Evolutionary conservation across 306 rosid genomes (phyloP), one percentile per base, ranked within the genome.

Genomic region (Senna siamea): DNA sequence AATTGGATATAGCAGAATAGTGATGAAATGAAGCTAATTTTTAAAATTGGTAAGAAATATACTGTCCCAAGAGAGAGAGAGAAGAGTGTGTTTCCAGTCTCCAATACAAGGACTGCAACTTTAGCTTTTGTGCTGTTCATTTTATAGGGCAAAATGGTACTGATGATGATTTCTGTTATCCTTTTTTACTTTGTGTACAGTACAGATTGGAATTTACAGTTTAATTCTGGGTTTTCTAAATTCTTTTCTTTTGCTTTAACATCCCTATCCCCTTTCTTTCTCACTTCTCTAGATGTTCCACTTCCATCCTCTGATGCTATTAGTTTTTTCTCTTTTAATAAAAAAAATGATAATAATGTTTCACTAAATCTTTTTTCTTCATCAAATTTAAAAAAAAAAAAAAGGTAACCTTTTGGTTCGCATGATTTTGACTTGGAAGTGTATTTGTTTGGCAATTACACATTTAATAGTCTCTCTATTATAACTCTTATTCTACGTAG

Each of bases 71-170:
- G 30, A 18, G 77, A 46, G 55, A 20, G 44, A 56, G 76, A 69
- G 44, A 86, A 85, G 74, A n/a, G 7, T 69, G 81, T 91, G 97
- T 91, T 91, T 88, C 96, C 94, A 77, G 96, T 91, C 96, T 94
- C 87, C 91, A 75, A 85, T 89, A 89, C 96, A 94, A 94, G 61
- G 91, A 88, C 97, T 87, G 97, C 70, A 85, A 83, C 96, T 90
- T 88, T 86, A 88, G 80, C 93, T 89, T 92, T 92, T 85, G 69
- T 83, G 87, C 51, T 86, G 86, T 78, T 70, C 81, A 62, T 84
- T 83, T 78, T 76, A 74, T 73, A 61, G 85, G 88, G 88, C 75
- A 81, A 86, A 80, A 86, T 85, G 90, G 85, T 69, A 81, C 87
- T 80, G 78, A 60, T 80, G 77, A 84, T 85, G 76, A 83, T 82